phyloP scores from a whole-genome alignment of 768 basidiomycete species.

The Termitomyces sp. region DNA sequence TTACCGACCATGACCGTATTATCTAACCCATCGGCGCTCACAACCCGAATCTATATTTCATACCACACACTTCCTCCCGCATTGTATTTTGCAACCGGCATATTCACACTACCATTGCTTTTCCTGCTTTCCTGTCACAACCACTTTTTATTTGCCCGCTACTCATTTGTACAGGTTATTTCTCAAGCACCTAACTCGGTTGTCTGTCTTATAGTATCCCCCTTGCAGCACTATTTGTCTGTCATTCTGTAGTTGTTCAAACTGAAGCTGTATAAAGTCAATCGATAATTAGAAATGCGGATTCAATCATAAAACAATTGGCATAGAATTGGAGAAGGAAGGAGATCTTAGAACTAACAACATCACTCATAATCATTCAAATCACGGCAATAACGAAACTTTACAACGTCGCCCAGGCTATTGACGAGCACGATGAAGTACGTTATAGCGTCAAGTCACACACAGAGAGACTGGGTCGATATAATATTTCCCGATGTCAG shows the following conservation, averaged over 20 bases:
- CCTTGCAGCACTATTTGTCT: constrained; percentile 62
- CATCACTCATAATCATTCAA: no score
- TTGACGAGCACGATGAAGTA: not conserved
- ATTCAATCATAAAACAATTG: not conserved
- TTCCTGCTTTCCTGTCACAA: constrained; percentile 46
- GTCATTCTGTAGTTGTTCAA: constrained; percentile 72
- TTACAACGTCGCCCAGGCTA: not conserved
- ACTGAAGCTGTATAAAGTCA: constrained; percentile 53
- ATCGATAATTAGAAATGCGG: constrained; percentile 35
- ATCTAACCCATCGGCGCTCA: constrained; percentile 31
- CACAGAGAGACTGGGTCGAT: not conserved
- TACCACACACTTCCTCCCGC: constrained; percentile 44
- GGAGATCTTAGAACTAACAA: no score
- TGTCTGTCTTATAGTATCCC: constrained; percentile 68
- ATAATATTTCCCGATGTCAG: not conserved
- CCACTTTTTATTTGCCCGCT: constrained; percentile 37
- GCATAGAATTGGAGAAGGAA: no score
- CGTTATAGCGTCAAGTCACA: not conserved
- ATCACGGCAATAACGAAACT: not conserved
- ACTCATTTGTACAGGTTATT: constrained; percentile 62
- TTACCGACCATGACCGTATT: constrained; percentile 19
- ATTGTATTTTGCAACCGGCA: constrained; percentile 73
- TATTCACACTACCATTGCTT: constrained; percentile 53
- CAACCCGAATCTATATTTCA: constrained; percentile 33
- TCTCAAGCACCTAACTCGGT: constrained; percentile 48